Conservation (phyloP, 1,284 basidiomycete genomes). For the Apiotrichum sp. region DNA sequence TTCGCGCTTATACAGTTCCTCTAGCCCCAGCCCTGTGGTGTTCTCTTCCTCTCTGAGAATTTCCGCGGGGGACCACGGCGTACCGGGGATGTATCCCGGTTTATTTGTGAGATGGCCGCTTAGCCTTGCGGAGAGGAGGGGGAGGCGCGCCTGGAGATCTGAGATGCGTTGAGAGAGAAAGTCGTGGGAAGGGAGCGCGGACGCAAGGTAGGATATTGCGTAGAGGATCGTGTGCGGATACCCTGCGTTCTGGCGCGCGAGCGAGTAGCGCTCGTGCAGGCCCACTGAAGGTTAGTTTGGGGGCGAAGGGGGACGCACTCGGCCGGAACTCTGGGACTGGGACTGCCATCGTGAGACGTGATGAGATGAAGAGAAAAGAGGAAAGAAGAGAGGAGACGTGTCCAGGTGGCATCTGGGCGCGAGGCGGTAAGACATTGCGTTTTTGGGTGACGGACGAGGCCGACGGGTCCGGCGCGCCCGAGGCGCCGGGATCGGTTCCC, state of each 20-base stretch:
- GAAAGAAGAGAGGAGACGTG: too few species aligned
- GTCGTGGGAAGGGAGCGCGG: neutral
- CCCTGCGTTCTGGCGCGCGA: slow-evolving; percentile 3
- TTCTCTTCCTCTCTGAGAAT: neutral
- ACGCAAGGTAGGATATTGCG: slow-evolving; percentile 2
- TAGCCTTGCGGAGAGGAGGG: slow-evolving; percentile 2
- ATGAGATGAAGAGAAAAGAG: slow-evolving; percentile 13
- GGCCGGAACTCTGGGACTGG: too few species aligned
- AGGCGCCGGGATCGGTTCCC: too few species aligned
- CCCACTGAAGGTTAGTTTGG: neutral
- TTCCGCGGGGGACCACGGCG: neutral
- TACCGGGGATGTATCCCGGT: slow-evolving; percentile 6
- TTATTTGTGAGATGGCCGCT: neutral
- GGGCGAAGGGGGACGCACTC: neutral
- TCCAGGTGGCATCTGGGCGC: too few species aligned
- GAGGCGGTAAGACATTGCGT: too few species aligned
- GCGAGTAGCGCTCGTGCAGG: slow-evolving; percentile 6
- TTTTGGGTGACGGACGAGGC: too few species aligned
- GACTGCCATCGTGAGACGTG: too few species aligned
- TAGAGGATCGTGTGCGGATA: slow-evolving; percentile 4
- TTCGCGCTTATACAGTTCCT: neutral
- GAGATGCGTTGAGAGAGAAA: slow-evolving; percentile 1
- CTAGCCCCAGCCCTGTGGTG: neutral
- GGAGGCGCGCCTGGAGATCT: slow-evolving; percentile 6
- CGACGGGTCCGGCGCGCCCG: too few species aligned